These are phyloP conservation scores for Poa annua DNA, from an alignment of 176 grass and related monocot species.

Conservation along the genomic window DNA sequence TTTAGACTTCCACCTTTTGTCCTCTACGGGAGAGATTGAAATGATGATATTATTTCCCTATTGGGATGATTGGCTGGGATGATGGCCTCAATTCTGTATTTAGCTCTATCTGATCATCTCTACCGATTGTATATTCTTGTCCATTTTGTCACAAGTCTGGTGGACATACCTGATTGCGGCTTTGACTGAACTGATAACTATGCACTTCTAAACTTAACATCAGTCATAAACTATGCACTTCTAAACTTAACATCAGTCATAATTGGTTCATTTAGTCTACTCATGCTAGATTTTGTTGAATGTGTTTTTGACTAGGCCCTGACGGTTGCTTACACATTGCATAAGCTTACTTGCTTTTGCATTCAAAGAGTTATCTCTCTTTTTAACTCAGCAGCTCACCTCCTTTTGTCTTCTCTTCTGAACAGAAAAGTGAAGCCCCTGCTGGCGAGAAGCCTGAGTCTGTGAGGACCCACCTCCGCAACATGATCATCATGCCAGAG, in stretches of 20 bases:
- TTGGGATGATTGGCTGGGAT: neutral
- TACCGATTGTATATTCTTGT: neutral
- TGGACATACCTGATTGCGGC: too few relatives aligned
- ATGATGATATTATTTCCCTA: neutral
- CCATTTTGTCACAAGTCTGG: neutral
- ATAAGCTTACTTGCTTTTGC: neutral
- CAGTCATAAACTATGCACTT: neutral
- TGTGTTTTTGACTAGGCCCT: neutral
- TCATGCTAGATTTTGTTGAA: neutral
- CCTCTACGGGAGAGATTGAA: neutral
- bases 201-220: neutral
- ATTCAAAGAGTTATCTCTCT: too few relatives aligned
- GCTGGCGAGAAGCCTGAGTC: slow-evolving; percentile 71
- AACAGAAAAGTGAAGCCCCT: slow-evolving; percentile 70
- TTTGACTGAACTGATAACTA: neutral
- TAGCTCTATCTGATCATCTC: slow-evolving; percentile 20
- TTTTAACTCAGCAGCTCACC: neutral
- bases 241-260: neutral
- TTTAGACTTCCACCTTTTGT: too few relatives aligned
- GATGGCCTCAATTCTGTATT: slow-evolving; percentile 8
- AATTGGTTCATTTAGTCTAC: neutral
- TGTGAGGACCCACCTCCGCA: slow-evolving; percentile 75
- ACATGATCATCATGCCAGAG: slow-evolving; percentile 82
- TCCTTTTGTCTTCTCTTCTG: neutral
- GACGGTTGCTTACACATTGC: neutral